Conservation (phyloP, 2,329 filamentous ascomycete species). For the Colletotrichum lindemuthianum region DNA sequence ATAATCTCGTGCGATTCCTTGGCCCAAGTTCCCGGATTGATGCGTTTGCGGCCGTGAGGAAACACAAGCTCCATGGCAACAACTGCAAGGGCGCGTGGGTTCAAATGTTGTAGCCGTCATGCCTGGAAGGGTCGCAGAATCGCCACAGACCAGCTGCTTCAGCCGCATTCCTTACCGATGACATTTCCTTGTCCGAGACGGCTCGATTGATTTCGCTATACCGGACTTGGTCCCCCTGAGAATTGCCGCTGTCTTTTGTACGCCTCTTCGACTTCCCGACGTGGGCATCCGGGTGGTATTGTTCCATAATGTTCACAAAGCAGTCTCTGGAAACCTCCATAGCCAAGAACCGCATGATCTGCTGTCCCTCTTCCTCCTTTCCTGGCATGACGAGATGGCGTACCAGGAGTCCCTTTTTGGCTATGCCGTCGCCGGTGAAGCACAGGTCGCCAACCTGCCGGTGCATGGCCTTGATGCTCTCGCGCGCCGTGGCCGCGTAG, state of each 20-base stretch:
- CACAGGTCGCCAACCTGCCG: slow-evolving; percentile 83
- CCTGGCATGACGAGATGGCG: slow-evolving; percentile 89
- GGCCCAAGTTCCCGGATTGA: too few species aligned
- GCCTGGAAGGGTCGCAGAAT: slow-evolving; percentile 72
- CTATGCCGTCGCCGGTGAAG: slow-evolving; percentile 84
- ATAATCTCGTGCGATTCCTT: too few species aligned
- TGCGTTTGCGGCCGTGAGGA: too few species aligned
- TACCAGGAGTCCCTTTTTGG: slow-evolving; percentile 79
- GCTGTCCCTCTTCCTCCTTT: slow-evolving; percentile 75
- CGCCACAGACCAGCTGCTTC: slow-evolving; percentile 79
- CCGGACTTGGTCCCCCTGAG: slow-evolving; percentile 59
- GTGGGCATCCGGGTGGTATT: slow-evolving; percentile 83
- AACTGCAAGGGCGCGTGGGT: too few species aligned
- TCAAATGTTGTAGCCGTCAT: slow-evolving; percentile 63
- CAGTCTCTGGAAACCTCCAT: slow-evolving; percentile 77
- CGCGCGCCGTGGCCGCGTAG: slow-evolving; percentile 76
- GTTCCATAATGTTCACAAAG: slow-evolving; percentile 90
- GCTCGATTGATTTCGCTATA: slow-evolving; percentile 85
- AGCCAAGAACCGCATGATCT: slow-evolving; percentile 82
- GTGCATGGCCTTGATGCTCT: slow-evolving; percentile 85
- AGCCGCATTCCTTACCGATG: slow-evolving; percentile 73
- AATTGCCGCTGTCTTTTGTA: slow-evolving; percentile 43
- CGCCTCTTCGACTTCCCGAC: slow-evolving; percentile 74
- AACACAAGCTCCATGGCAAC: too few species aligned
- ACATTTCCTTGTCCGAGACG: slow-evolving; percentile 72